Base-by-base conservation (phyloP, 345 rosid species). In the Microthlaspi erraticum region DNA sequence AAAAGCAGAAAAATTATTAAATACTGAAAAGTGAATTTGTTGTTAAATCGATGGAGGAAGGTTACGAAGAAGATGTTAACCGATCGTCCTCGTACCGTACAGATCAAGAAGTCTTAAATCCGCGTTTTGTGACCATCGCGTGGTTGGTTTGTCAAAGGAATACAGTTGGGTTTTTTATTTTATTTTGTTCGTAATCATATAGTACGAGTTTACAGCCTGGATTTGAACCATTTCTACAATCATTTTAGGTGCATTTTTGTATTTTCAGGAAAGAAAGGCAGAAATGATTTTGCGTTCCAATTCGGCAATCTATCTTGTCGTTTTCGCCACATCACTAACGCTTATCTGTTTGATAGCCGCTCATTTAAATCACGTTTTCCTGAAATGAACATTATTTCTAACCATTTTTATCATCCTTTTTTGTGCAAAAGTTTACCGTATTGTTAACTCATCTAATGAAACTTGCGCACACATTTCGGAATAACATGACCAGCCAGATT, bases 301-400 rank as follows among this genome's bases (percentile, higher is more conserved):
- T 69, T 64, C 71, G 75, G 79, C 76, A 70, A 76, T 62, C 71
- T 56, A 49, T 42, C n/a, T 70, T 70, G 79, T 76, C 79, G 71
- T 76, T 64, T 76, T 63, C 1, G 5, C 55, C 75, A 76, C 71
- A 71, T 76, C 71, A 56, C 14, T n/a, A 19, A 3, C 48, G 12
- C 18, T 17, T 45, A 43, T 26, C 64, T 34, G 56, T 56, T 62
- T 32, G 12, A n/a, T 56, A 55, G 53, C 71, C 67, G 34, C 41
- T 39, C 60, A 61, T 70, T 76, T 55, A 33, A 54, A 52, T 50
- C 68, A 60, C 73, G 73, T 74, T 67, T 67, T 74, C 62, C 44
- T 60, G 14, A 74, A 52, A 33, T 23, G 0, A 51, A 26, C 55
- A 74, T 18, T 34, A 59, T 66, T 42, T 67, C 78, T 65, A 66